Base-by-base conservation (phyloP, 2,329 filamentous ascomycete genomes). In the Apiospora kogelbergensis region DNA sequence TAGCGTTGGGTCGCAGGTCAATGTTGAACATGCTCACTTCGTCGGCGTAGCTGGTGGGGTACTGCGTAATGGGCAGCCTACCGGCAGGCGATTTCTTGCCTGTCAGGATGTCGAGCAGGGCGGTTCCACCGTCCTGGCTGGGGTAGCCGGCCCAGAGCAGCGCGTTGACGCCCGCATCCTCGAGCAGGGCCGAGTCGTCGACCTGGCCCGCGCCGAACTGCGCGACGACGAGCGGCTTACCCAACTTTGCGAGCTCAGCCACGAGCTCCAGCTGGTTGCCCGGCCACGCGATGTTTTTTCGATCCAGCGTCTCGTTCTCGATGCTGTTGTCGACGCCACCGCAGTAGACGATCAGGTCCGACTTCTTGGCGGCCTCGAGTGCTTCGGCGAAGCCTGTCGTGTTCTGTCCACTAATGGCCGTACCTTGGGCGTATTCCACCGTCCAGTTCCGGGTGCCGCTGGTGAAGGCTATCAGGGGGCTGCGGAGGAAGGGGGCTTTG, bases 281-380 rank as follows among this genome's bases (percentile, higher is more conserved):
- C 0, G 86, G 81, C 87, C 88, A 90, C 6, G 79, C 77, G 41
- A 90, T 83, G 15, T 77, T 76, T n/a, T 78, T 77, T 13, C 88
- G 83, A 72, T 90, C 88, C 42, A 78, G 81, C 26, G 79, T 82
- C 73, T 90, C 88, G 4, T 80, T 77, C 72, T 88, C 88, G 20
- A 86, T 79, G 2, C 78, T 78, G 66, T 81, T 83, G 71, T 90
- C 86, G 41, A 88, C 84, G 4, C 88, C 88, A 26, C 85, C 86
- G 24, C 86, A 80, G 73, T 84, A 90, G 44, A 90, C 76, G 70
- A 90, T 82, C 7, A 84, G 76, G 72, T 89, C 86, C 2, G 85
- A 80, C 1, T 81, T 76, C 20, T 80, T 74, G 6, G 85, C 85
- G 64, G 73, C 79, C 11, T 76, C 77, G 13, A 83, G 67, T 5